Base-by-base conservation (phyloP, 306 rosid genomes). In the Cicer cuneatum region DNA sequence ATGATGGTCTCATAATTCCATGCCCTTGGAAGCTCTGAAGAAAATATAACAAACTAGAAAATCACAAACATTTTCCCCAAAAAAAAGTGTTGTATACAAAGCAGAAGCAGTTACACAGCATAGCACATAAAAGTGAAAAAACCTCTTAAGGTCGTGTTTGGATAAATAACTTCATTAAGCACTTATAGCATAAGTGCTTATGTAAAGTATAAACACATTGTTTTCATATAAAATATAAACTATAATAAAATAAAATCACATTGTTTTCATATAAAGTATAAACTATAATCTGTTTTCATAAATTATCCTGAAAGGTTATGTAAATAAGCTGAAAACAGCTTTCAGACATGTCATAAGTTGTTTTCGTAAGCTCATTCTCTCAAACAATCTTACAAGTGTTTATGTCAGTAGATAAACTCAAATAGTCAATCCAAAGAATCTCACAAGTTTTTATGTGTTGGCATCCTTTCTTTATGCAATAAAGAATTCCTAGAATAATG, bases 1-100 rank as follows among this genome's bases (percentile, higher is more conserved):
- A 73, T 48, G 92, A 78, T 52, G 83, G 74, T 87, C 99, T 90
- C 76, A 84, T 67, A 69, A 88, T 83, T 73, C 88, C 85, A 65
- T 87, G 95, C 66, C 96, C 96, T 82, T 94, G 97, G 75, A 88
- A 89, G 83, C 82, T 92, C 99, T 94, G 69, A 46, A 82, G 13
- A 66, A 71, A 71, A 54, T 7, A 43, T 76, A 69, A 63, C 35
- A 48, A 69, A 70, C 65, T n/a, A 72, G 21, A 56, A 76, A 76
- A 68, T 47, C 71, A 49, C 58, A 62, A n/a, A 10, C 39, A 41
- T 10, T 41, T 38, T 19, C 7, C 46, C 48, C 21, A 75, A 48
- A 33, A 58, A 39, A 52, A 7, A 35, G 37, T 56, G 61, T 47
- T 46, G 19, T 6, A 40, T 41, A 10, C 41, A 54, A 48, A 67